phyloP scores from a whole-genome alignment of 192 early-diverging fungal genomes.

The Entomortierella parvispora region DNA sequence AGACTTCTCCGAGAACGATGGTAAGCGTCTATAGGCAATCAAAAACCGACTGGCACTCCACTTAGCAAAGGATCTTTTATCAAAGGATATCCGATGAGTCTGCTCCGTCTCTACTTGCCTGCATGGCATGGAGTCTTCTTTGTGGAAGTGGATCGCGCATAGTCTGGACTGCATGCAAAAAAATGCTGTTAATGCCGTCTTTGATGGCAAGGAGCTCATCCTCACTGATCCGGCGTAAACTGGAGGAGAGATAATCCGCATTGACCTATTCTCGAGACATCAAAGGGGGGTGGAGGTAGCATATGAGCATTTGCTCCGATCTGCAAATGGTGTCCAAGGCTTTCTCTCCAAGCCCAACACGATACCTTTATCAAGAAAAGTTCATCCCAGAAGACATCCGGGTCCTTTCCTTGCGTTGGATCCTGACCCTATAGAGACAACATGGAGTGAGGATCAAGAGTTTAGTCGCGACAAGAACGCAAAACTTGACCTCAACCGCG shows the following conservation, averaged over 20 bases:
- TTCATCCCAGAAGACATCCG: constrained; percentile 58
- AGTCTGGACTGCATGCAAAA: constrained; percentile 53
- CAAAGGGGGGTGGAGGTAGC: neutral
- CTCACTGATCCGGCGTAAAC: constrained; percentile 51
- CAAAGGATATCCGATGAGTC: too few species aligned
- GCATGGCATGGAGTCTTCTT: constrained; percentile 45
- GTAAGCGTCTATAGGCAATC: constrained; percentile 43
- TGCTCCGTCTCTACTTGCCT: too few species aligned
- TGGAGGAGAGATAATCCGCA: constrained; percentile 40
- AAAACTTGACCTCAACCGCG: too few species aligned
- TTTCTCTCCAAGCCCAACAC: neutral
- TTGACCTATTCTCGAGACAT: constrained; percentile 49
- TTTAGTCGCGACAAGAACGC: neutral
- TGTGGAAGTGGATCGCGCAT: constrained; percentile 54
- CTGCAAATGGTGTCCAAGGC: neutral
- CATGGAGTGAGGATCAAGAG: neutral
- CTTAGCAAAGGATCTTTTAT: neutral
- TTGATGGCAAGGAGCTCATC: constrained; percentile 56
- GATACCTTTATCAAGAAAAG: constrained; percentile 56
- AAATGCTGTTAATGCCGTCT: constrained; percentile 54
- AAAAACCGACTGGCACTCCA: too few species aligned
- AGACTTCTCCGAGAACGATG: constrained; percentile 57
- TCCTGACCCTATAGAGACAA: constrained; percentile 53
- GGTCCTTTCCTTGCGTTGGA: constrained; percentile 50
- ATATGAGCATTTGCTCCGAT: too few species aligned